A percentile compares a stretch with the other conserved stretches of the same genome.
phyloP scores from a whole-genome alignment of 2,329 filamentous ascomycete species.

The Stagonosporopsis rhizophila region DNA sequence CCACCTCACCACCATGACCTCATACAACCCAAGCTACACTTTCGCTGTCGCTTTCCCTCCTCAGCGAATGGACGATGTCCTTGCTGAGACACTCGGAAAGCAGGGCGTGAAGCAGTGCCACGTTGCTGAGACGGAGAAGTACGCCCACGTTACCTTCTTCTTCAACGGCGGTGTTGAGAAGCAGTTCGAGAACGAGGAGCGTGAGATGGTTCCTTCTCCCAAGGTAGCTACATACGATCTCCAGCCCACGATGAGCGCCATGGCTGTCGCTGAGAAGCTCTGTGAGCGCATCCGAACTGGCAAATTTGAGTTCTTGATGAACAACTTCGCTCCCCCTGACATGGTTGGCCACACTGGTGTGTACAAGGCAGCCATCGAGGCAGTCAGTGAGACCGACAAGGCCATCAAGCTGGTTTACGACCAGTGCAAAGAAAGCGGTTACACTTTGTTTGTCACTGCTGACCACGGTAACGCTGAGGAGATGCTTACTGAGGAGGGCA shows the following conservation, averaged over 20 bases:
- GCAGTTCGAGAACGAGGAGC: slow-evolving; percentile 87
- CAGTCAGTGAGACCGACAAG: slow-evolving; percentile 85
- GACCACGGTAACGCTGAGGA: slow-evolving; percentile 98
- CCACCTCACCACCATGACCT: slow-evolving; percentile 92
- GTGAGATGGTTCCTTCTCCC: slow-evolving; percentile 93
- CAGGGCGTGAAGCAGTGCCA: slow-evolving; percentile 92
- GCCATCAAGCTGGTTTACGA: slow-evolving; percentile 93
- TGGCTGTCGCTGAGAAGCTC: slow-evolving; percentile 86
- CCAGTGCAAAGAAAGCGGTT: slow-evolving; percentile 89
- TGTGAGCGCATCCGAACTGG: slow-evolving; percentile 83
- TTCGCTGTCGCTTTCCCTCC: slow-evolving; percentile 93
- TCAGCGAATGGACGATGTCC: slow-evolving; percentile 96
- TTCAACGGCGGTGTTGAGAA: slow-evolving; percentile 99
- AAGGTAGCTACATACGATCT: slow-evolving; percentile 95
- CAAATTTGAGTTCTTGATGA: slow-evolving; percentile 97
- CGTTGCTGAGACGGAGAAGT: slow-evolving; percentile 98
- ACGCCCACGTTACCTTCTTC: slow-evolving; percentile 99
- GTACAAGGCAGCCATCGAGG: slow-evolving; percentile 91
- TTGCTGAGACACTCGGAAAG: slow-evolving; percentile 94
- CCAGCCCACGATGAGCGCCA: slow-evolving; percentile 95
- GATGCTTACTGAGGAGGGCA: slow-evolving; percentile 96
- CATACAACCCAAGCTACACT: slow-evolving; percentile 94
- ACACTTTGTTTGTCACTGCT: slow-evolving; percentile 92
- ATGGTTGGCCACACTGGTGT: slow-evolving; percentile 99
- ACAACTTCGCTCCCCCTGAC: slow-evolving; percentile 99